Conservation (phyloP, 768 basidiomycete genomes). For the Lactarius sanguifluus region DNA sequence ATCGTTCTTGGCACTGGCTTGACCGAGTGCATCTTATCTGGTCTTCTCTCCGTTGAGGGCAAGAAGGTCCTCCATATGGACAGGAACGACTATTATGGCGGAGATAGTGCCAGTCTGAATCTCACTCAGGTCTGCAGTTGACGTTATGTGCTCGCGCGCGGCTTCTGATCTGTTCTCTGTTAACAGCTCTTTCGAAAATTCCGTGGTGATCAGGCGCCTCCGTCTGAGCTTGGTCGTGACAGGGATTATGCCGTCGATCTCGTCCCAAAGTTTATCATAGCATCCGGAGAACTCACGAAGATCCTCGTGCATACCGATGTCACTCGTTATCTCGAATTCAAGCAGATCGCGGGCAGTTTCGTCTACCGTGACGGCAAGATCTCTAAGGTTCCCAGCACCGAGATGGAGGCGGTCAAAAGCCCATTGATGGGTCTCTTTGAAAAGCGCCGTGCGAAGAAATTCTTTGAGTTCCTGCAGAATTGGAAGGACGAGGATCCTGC, state of each 20-base stretch:
- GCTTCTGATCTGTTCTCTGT: constrained; percentile 23
- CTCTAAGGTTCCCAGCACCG: constrained; percentile 96
- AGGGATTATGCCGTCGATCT: constrained; percentile 98
- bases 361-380: constrained; percentile 97
- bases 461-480: constrained; percentile 94
- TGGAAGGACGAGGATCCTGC: constrained; percentile 96
- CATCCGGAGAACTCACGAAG: constrained; percentile 94
- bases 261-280: constrained; percentile 98
- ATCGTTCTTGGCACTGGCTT: constrained; percentile 94
- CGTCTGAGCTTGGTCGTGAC: constrained; percentile 88
- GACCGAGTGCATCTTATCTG: constrained; percentile 98
- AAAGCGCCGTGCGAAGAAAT: constrained; percentile 97
- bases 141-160: constrained; percentile 14
- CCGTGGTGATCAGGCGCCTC: constrained; percentile 71
- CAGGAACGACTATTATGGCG: constrained; percentile 98
- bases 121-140: constrained; percentile 77
- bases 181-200: constrained; percentile 93
- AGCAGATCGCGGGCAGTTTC: constrained; percentile 98
- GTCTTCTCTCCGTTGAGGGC: constrained; percentile 96
- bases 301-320: constrained; percentile 99
- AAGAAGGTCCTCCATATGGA: constrained; percentile 99
- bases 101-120: constrained; percentile 95
- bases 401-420: constrained; percentile 94
- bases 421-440: constrained; percentile 99
- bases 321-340: constrained; percentile 98